Conservation (phyloP, 371 early-diverging fungal species). For the Mortierella sp. region DNA sequence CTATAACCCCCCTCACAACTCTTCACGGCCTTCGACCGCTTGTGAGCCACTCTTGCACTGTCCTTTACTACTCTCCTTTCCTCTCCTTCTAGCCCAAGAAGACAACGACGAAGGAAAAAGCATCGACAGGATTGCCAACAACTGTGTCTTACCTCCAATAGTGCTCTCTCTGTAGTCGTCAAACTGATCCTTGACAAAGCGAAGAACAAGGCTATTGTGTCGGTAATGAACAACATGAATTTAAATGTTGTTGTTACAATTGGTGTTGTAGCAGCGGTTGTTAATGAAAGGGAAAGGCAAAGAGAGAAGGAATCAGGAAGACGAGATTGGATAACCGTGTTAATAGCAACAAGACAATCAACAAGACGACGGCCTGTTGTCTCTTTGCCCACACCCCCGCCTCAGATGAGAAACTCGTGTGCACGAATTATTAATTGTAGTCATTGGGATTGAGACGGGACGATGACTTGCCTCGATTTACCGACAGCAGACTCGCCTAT, state of each 20-base stretch:
- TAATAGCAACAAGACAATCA: background rate
- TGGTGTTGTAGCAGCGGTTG: background rate
- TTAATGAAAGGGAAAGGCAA: too few relatives aligned
- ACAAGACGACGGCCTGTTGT: background rate
- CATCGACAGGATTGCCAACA: background rate
- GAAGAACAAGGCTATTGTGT: slow-evolving; percentile 83
- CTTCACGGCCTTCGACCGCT: background rate
- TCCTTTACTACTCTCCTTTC: too few relatives aligned
- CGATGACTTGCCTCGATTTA: slow-evolving; percentile 80
- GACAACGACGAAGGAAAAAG: background rate
- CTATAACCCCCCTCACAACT: background rate
- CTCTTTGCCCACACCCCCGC: background rate
- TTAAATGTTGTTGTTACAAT: background rate
- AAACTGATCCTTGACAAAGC: slow-evolving; percentile 97
- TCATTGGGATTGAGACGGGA: background rate
- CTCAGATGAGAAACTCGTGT: background rate
- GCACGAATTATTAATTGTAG: background rate
- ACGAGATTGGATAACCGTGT: background rate
- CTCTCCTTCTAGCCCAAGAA: background rate
- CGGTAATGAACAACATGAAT: background rate
- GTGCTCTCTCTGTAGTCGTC: slow-evolving; percentile 98
- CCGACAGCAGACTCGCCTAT: slow-evolving; percentile 92
- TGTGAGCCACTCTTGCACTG: too few relatives aligned
- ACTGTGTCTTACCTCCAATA: slow-evolving; percentile 86
- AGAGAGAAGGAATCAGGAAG: background rate